Percentiles rank a stretch among this genome's conserved stretches.
phyloP scores from a whole-genome alignment of 169 alveolate genomes.

The Plasmodium chabaudi region DNA sequence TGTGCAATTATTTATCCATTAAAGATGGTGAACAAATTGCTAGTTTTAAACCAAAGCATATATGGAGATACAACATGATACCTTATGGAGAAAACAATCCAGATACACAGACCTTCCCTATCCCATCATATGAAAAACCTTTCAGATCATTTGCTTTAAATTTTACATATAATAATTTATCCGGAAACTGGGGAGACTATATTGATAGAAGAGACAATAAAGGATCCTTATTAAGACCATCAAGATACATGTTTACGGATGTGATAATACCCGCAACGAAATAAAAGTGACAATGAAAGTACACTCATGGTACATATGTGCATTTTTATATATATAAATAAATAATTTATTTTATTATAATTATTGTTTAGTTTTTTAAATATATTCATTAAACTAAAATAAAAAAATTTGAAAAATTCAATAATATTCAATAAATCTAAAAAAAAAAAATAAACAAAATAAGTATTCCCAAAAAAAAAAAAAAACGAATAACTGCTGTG shows the following conservation, averaged over 20 bases:
- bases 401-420: neutral
- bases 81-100: conserved; percentile 90
- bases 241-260: conserved; percentile 90
- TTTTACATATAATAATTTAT: conserved; percentile 90
- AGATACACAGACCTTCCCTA: conserved; percentile 85
- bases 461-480: neutral
- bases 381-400: neutral
- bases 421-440: neutral
- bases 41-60: conserved; percentile 74
- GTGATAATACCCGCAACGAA: conserved; percentile 87
- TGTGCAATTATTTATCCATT: conserved; percentile 78
- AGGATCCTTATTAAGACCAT: conserved; percentile 87
- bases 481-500: neutral
- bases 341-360: neutral
- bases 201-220: conserved; percentile 90
- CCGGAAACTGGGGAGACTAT: conserved; percentile 93
- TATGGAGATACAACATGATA: conserved; percentile 86
- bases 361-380: conserved; percentile 7
- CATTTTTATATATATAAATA: conserved; percentile 1
- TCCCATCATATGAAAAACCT: conserved; percentile 89
- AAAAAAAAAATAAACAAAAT: neutral
- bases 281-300: conserved; percentile 18
- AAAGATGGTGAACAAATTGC: conserved; percentile 79
- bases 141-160: conserved; percentile 89
- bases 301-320: conserved; percentile 13